Conservation (phyloP, 306 rosid species). For the Malus domestica region ASM211411v1 NC_041797.1:4216501-4217000, state of each 20-base stretch:
- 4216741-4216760: conserved; percentile 3
- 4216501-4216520: conserved; percentile 21
- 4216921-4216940: conserved; percentile 21
- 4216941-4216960: conserved; percentile 9
- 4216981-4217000: not conserved
- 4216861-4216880: conserved; percentile 62
- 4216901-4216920: conserved; percentile 34
- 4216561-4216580: conserved; percentile 6
- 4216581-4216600: conserved; percentile 9
- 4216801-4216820: conserved; percentile 28
- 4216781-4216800: conserved; percentile 19
- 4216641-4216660: conserved; percentile 11
- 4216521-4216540: conserved; percentile 41
- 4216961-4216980: conserved; percentile 19
- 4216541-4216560: not conserved
- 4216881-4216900: conserved; percentile 31
- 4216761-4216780: conserved; percentile 14
- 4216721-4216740: conserved; percentile 33
- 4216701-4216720: conserved; percentile 3
- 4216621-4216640: conserved; percentile 1
- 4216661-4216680: conserved; percentile 39
- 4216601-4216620: conserved; percentile 15
- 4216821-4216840: conserved; percentile 42
- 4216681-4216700: conserved; percentile 21
- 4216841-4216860: conserved; percentile 58